Evolutionary conservation across 1,284 basidiomycete genomes (phyloP).

Genomic region (Cryptococcus hybrid): DNA sequence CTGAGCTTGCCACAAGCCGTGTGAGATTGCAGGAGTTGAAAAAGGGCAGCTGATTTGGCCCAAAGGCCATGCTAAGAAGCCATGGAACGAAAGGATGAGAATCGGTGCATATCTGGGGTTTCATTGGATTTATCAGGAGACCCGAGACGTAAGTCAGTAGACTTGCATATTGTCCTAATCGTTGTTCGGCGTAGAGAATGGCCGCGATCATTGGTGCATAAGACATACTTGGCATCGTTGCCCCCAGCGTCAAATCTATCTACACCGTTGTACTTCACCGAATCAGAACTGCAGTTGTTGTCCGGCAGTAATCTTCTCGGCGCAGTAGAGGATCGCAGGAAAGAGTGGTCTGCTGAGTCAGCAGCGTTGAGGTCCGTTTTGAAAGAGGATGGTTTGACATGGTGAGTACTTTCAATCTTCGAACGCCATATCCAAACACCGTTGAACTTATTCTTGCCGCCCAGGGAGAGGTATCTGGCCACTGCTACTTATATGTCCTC

Average conservation of each 20-base stretch:
- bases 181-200: constrained; percentile 4
- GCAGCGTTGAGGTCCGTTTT: constrained; percentile 47
- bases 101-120: constrained; percentile 68
- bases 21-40: constrained; percentile 20
- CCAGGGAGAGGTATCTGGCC: constrained; percentile 59
- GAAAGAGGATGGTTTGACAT: constrained; percentile 61
- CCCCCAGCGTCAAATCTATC: constrained; percentile 48
- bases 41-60: constrained; percentile 24
- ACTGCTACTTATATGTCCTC: constrained; percentile 77
- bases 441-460: not conserved
- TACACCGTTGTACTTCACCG: constrained; percentile 72
- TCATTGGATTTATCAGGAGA: constrained; percentile 59
- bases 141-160: not conserved
- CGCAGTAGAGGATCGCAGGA: constrained; percentile 64
- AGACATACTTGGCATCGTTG: constrained; percentile 65
- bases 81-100: constrained; percentile 68
- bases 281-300: constrained; percentile 62
- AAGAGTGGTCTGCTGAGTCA: constrained; percentile 64
- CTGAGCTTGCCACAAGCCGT: constrained; percentile 56
- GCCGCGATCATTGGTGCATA: constrained; percentile 48
- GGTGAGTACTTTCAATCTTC: constrained; percentile 52
- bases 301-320: constrained; percentile 73
- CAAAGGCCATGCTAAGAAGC: constrained; percentile 21
- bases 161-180: not conserved
- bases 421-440: not conserved